These are phyloP conservation scores for Cylindrotheca fusiformis DNA, from an alignment of 108 stramenopile species.

Conservation along the genomic window DNA sequence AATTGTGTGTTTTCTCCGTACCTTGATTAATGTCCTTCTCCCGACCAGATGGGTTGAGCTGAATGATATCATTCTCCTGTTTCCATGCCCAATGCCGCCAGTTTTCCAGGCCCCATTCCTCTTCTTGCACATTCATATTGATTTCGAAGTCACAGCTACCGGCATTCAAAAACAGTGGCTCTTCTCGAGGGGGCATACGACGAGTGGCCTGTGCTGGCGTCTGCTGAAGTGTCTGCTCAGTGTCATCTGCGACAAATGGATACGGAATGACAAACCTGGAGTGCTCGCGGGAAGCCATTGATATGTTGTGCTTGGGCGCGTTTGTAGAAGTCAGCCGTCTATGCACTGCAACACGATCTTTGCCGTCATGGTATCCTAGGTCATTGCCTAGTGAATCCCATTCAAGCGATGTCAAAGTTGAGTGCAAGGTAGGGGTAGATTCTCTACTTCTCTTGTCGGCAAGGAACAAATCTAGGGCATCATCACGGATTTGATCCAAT, in stretches of 20 bases:
- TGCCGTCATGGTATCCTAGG: too few relatives aligned
- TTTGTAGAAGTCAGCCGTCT: too few relatives aligned
- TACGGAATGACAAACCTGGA: constrained; percentile 49
- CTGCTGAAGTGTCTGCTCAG: constrained; percentile 43
- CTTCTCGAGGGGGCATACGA: constrained; percentile 55
- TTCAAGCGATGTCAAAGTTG: too few relatives aligned
- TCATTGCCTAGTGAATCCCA: too few relatives aligned
- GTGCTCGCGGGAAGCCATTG: not conserved
- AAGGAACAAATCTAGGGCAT: constrained; percentile 41
- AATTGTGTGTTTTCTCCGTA: too few relatives aligned
- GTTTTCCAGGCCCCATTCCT: constrained; percentile 60
- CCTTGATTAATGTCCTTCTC: too few relatives aligned
- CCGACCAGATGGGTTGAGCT: too few relatives aligned
- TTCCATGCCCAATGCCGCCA: too few relatives aligned
- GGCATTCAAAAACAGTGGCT: constrained; percentile 57
- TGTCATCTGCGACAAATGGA: constrained; percentile 73
- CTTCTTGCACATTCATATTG: constrained; percentile 61
- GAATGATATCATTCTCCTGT: not conserved
- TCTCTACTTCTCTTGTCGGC: too few relatives aligned
- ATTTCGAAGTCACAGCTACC: constrained; percentile 80
- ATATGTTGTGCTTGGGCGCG: too few relatives aligned
- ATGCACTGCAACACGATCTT: too few relatives aligned
- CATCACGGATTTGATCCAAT: constrained; percentile 38
- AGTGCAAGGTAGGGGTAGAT: too few relatives aligned
- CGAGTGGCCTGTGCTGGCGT: constrained; percentile 36